These are phyloP conservation scores for Bruguiera sexangula DNA, from an alignment of 345 rosid species.

Conservation along the genomic window DNA sequence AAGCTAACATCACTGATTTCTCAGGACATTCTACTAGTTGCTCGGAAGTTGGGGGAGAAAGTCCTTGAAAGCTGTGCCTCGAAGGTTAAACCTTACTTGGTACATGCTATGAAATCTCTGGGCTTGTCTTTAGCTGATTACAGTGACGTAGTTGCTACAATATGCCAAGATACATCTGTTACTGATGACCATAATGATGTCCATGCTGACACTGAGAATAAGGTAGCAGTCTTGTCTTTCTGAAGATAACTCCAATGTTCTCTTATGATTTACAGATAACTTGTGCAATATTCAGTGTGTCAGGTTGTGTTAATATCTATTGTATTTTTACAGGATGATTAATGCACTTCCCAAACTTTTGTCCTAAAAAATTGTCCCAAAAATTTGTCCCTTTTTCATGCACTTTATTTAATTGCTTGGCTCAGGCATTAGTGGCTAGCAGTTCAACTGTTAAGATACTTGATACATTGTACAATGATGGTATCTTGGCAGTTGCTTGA, in stretches of 20 bases:
- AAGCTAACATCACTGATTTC: conserved; percentile 13
- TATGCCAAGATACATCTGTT: conserved; percentile 52
- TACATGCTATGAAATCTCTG: conserved; percentile 49
- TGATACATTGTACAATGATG: no score
- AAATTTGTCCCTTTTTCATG: not conserved
- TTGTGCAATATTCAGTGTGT: not conserved
- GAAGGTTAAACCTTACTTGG: conserved; percentile 66
- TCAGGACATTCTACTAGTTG: conserved; percentile 62
- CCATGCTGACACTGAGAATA: conserved; percentile 33
- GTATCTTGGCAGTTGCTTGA: not conserved
- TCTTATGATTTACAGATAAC: not conserved
- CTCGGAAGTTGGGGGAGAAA: conserved; percentile 63
- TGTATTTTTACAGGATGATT: not conserved
- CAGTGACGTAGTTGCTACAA: conserved; percentile 53
- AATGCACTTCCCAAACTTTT: not conserved
- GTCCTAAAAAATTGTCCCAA: not conserved
- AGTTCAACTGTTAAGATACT: no score
- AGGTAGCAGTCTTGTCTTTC: conserved; percentile 39
- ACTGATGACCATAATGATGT: conserved; percentile 38
- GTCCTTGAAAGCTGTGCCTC: conserved; percentile 63
- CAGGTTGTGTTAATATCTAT: not conserved
- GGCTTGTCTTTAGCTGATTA: conserved; percentile 57
- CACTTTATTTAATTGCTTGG: not conserved
- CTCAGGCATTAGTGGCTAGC: no score
- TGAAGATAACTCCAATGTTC: not conserved